Base-by-base conservation (phyloP, 768 basidiomycete genomes). In the Boletus sensibilis region DNA sequence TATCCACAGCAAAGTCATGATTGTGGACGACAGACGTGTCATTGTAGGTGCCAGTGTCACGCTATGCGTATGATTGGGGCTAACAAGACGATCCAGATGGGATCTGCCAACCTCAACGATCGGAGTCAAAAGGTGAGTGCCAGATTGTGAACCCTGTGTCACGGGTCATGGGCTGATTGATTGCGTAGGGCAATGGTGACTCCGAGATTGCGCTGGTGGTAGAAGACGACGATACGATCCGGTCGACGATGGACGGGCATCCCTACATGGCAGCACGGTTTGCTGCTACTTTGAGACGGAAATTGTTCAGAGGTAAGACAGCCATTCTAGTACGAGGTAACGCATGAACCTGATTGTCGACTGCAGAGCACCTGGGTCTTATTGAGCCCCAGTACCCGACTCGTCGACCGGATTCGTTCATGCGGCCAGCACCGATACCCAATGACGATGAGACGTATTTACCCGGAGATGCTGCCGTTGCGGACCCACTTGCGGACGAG, bases 121-220 rank as follows among this genome's bases (percentile, higher is more conserved):
- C 85, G 92, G 14, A 88, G 85, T 52, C 91, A 92, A 72, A 87
- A 82, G 80, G 87, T 82, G 57, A 38, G 71, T 38, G 5, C 9
- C 10, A 21, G 16, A 27, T 21, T 34, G 14, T 38, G 4, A 23
- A 20, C 38, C 6, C 25, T 18, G 6, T 33, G 20, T 34, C 34
- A n/a, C 12, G 45, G 27, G 45, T 37, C 33, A 29, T 48, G 31
- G 25, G 46, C 51, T 70, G 31, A 59, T 37, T n/a, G 35, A 6
- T 48, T 25, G 57, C 60, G 14, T 45, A 88, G 85, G 95, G 95
- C 25, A 89, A 96, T 61, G 93, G 92, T 34, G 94, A 96, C 72
- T 96, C 93, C 1, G 97, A 98, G 74, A 96, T 98, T 60, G 92
- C 90, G 8, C 74, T 97, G 9, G 85, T 98, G 20, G 87, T 97